These are phyloP conservation scores for Royoungia palumana DNA, from an alignment of 768 basidiomycete genomes.

Conservation along the genomic window DNA sequence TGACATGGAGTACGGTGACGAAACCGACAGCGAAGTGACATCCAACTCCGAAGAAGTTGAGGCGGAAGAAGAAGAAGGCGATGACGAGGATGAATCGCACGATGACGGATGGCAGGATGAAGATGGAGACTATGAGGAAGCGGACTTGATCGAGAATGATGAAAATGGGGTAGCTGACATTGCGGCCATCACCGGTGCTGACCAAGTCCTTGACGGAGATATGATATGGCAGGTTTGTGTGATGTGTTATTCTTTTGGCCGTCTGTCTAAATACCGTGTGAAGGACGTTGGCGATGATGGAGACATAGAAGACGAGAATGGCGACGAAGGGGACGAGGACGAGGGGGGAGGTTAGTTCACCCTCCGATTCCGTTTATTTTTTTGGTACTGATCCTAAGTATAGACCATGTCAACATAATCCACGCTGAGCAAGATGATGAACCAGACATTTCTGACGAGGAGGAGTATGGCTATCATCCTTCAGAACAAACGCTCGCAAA, in stretches of 20 bases:
- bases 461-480: conserved; percentile 45
- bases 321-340: conserved; percentile 48
- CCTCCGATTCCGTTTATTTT: not conserved
- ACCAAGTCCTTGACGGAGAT: conserved; percentile 47
- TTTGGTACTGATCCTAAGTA: conserved; percentile 7
- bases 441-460: conserved; percentile 64
- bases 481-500: not conserved
- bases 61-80: conserved; percentile 60
- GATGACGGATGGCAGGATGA: conserved; percentile 55
- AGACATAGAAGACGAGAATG: conserved; percentile 59
- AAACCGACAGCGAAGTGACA: conserved; percentile 78
- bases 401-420: conserved; percentile 55
- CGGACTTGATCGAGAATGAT: conserved; percentile 59
- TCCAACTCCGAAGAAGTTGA: conserved; percentile 70
- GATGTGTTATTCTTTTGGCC: not conserved
- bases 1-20: conserved; percentile 85
- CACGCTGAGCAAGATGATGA: conserved; percentile 61
- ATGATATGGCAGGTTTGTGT: conserved; percentile 56
- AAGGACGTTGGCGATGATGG: conserved; percentile 56
- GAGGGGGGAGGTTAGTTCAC: conserved; percentile 19
- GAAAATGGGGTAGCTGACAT: conserved; percentile 48
- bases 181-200: conserved; percentile 50
- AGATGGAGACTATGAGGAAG: conserved; percentile 55
- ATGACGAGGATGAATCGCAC: conserved; percentile 49
- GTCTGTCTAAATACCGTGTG: conserved; percentile 7